A percentile compares a stretch with the other conserved stretches of the same genome.
Evolutionary conservation across 2,329 filamentous ascomycete species (phyloP).

Genomic region (Basipetospora chlamydospora): DNA sequence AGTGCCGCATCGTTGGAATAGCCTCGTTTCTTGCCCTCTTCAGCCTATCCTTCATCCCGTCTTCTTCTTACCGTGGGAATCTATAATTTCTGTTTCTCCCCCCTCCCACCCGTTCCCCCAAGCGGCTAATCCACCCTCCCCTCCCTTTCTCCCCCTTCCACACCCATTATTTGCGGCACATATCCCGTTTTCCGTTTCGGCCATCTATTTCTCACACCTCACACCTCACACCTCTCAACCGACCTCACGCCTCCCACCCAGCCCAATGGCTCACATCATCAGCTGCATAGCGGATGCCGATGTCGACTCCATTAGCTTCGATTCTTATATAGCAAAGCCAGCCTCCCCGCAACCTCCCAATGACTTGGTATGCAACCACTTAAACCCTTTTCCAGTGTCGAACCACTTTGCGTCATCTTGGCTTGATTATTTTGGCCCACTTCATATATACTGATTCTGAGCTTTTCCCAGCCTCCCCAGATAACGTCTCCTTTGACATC

Average conservation of each 20-base stretch:
- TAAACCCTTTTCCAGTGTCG: conserved; percentile 2
- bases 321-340: conserved; percentile 6
- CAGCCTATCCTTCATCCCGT: not conserved
- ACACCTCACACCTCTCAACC: not conserved
- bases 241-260: not conserved
- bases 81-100: conserved; percentile 1
- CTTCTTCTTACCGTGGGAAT: conserved; percentile 3
- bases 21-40: conserved; percentile 2
- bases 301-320: conserved; percentile 1
- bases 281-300: conserved; percentile 7
- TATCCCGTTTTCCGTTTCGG: conserved; percentile 5
- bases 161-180: conserved; percentile 4
- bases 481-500: conserved; percentile 2
- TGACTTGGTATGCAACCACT: conserved; percentile 5
- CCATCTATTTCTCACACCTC: no score
- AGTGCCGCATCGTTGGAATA: not conserved
- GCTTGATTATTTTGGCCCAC: not conserved
- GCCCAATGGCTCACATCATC: conserved; percentile 6
- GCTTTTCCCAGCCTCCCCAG: not conserved
- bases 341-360: conserved; percentile 6
- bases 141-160: not conserved
- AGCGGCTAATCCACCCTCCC: no score
- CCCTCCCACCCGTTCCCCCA: conserved; percentile 2
- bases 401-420: conserved; percentile 2
- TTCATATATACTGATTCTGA: not conserved